A percentile compares a stretch with the other conserved stretches of the same genome.
Evolutionary conservation across 2,329 filamentous ascomycete genomes (phyloP).

Genomic region (Lasiodiplodia sp.): DNA sequence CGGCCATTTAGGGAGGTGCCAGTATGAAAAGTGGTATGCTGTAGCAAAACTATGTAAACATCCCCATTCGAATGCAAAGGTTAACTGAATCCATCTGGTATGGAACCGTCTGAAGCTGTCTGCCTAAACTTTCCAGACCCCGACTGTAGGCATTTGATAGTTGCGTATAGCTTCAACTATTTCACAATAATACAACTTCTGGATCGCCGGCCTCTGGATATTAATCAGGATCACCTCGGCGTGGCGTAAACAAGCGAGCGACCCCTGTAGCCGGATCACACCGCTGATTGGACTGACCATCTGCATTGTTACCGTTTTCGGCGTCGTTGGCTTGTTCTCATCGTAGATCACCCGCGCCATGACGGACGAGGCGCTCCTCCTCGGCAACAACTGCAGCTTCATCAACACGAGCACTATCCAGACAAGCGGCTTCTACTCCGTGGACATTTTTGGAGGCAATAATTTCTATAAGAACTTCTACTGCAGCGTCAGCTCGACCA

Average conservation of each 20-base stretch:
- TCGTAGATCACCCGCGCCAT: constrained; percentile 20
- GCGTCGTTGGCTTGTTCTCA: constrained; percentile 24
- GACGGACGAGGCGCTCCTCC: constrained; percentile 5
- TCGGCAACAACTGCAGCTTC: too few species aligned
- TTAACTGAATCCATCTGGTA: too few species aligned
- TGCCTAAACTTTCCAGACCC: too few species aligned
- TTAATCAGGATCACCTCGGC: not conserved
- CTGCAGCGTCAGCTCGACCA: not conserved
- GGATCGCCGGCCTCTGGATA: not conserved
- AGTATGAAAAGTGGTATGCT: too few species aligned
- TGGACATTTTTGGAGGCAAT: not conserved
- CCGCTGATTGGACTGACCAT: constrained; percentile 23
- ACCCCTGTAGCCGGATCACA: not conserved
- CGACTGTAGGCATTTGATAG: too few species aligned
- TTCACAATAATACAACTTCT: not conserved
- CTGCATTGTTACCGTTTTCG: constrained; percentile 2
- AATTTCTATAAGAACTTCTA: not conserved
- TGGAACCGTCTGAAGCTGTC: too few species aligned
- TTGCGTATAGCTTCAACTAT: too few species aligned
- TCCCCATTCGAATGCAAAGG: too few species aligned
- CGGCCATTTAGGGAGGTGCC: too few species aligned
- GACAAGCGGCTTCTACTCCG: too few species aligned
- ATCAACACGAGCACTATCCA: too few species aligned
- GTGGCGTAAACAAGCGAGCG: constrained; percentile 28
- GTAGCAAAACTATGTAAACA: too few species aligned